Evolutionary conservation across 169 alveolate genomes (phyloP).

Genomic region (Eimeria tenella): DNA sequence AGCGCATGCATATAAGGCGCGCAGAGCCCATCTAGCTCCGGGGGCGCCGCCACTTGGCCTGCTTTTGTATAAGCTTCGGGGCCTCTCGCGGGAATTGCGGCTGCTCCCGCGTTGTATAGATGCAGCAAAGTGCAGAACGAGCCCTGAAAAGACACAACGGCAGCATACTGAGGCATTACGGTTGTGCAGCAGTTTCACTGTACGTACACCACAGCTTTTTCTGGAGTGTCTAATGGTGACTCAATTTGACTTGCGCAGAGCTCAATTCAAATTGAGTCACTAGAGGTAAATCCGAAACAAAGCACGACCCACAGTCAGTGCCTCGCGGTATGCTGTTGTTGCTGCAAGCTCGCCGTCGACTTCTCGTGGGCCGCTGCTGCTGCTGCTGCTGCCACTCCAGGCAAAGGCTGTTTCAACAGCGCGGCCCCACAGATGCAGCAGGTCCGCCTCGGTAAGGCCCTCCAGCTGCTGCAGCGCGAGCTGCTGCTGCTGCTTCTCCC

Average conservation of each 20-base stretch:
- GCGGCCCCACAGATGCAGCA: constrained; percentile 65
- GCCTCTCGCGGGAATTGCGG: neutral
- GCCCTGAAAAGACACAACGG: constrained; percentile 9
- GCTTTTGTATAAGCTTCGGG: neutral
- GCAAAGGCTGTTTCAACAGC: constrained; percentile 50
- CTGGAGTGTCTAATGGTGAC: too few species aligned
- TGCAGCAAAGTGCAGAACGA: constrained; percentile 34
- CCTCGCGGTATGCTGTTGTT: constrained; percentile 44
- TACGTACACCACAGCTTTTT: too few species aligned
- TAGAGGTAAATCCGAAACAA: neutral
- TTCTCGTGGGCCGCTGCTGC: constrained; percentile 20
- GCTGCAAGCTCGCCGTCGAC: constrained; percentile 27
- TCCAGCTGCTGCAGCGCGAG: constrained; percentile 46
- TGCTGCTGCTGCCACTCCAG: constrained; percentile 53
- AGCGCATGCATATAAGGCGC: constrained; percentile 65
- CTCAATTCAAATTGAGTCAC: neutral
- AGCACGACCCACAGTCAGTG: constrained; percentile 20
- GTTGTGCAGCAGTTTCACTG: neutral
- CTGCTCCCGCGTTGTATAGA: neutral
- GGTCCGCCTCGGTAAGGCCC: constrained; percentile 49
- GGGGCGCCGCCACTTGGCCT: constrained; percentile 27
- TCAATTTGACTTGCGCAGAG: too few species aligned
- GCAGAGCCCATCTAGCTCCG: constrained; percentile 17
- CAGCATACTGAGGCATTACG: neutral
- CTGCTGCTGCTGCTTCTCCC: constrained; percentile 31